Base-by-base conservation (phyloP, 2,329 filamentous ascomycete genomes). In the Arthroderma sp. region DNA sequence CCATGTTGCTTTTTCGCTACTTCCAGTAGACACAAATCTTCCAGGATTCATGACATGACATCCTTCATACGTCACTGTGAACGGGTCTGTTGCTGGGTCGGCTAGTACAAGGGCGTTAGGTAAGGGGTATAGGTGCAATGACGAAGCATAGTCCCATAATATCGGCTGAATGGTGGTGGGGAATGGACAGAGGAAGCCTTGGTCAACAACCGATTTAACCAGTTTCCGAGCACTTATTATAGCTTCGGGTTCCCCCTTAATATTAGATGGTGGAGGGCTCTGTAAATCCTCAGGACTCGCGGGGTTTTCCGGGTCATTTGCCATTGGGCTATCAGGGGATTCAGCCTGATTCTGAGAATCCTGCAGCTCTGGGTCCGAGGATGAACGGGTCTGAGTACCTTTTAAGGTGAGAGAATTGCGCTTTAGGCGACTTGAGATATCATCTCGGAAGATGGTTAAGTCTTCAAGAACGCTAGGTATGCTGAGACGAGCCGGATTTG, bases 21-120 rank as follows among this genome's bases (percentile, higher is more conserved):
- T 73, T 0, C 80, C 81, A 0, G 76, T 69, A 0, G 85, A 79
- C 27, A 93, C 72, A 41, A 98, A 63, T 40, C 75, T 73, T 4
- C 87, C 86, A 0, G 91, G 88, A 60, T 98, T 98, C 75, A 98
- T 81, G 31, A 95, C 88, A 66, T 91, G 85, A 58, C 91, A 96
- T 0, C 88, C 89, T 63, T 94, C 89, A 58, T 96, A 96, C 9
- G 85, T 94, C 51, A 95, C 70, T 44, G 82, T 83, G 57, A 94
- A 98, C 0, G 86, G 74, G 9, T 84, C 80, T 6, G 82, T 80
- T 36, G 88, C 85, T 0, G 82, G 71, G 64, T 98, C 91, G 1
- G 86, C 81, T 3, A 98, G 66, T 10, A 93, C 77, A 57, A 96
- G 69, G 1, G 84, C 79, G 15, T 85, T 89, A 1, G 91, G 91